A percentile compares a stretch with the other conserved stretches of the same genome.
phyloP scores from a whole-genome alignment of 371 early-diverging fungal genomes.

The Mucor irregularis region DNA sequence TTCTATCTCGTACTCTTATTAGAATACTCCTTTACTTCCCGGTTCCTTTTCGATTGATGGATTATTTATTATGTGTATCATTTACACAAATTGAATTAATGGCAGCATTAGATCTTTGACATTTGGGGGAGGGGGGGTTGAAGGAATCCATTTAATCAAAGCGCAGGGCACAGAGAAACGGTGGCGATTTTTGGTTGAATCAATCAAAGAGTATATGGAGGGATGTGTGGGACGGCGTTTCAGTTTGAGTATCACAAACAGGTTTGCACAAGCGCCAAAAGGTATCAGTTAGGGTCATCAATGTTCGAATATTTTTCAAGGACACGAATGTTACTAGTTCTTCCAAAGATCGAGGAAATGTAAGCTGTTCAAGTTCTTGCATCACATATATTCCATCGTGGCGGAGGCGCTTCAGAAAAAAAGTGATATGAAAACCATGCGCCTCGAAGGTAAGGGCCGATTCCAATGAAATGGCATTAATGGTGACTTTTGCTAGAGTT shows the following conservation, averaged over 20 bases:
- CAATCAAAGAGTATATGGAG: slow-evolving; percentile 17
- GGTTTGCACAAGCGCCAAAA: slow-evolving; percentile 28
- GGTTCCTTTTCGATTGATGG: too few relatives aligned
- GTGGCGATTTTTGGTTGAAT: slow-evolving; percentile 18
- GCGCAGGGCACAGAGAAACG: slow-evolving; percentile 24
- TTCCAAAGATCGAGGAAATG: slow-evolving; percentile 11
- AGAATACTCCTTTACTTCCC: too few relatives aligned
- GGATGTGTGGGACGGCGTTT: slow-evolving; percentile 18
- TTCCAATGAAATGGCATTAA: slow-evolving; percentile 16
- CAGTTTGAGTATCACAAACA: slow-evolving; percentile 15
- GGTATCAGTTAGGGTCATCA: slow-evolving; percentile 18
- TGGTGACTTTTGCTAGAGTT: slow-evolving; percentile 14
- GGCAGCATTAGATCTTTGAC: too few relatives aligned
- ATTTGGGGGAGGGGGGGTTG: too few relatives aligned
- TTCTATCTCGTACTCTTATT: too few relatives aligned
- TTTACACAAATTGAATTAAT: too few relatives aligned
- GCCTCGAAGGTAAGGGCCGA: slow-evolving; percentile 19
- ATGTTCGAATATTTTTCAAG: slow-evolving; percentile 24
- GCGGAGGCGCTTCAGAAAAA: slow-evolving; percentile 19
- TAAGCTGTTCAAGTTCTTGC: background rate
- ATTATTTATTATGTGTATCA: too few relatives aligned
- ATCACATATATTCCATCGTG: too few relatives aligned
- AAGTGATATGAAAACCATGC: slow-evolving; percentile 13
- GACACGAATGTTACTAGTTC: slow-evolving; percentile 12
- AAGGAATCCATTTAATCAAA: too few relatives aligned